phyloP scores from a whole-genome alignment of 495 filamentous ascomycete genomes.

The Daldinia childiae region DNA sequence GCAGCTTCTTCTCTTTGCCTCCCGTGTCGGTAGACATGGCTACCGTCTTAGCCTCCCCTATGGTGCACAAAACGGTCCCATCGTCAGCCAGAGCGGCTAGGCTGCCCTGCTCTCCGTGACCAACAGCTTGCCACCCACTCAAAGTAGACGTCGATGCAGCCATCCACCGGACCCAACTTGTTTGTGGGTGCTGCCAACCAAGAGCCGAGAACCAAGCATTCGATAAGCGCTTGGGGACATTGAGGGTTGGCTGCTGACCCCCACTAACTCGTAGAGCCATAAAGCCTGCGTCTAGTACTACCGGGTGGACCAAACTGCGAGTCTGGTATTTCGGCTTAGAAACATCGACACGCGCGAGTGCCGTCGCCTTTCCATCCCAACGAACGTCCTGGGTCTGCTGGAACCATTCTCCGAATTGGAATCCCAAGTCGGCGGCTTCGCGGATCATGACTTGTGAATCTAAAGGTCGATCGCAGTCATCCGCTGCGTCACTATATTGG shows the following conservation, averaged over 20 bases:
- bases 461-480: slow-evolving; percentile 18
- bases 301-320: slow-evolving; percentile 48
- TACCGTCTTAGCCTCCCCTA: background rate
- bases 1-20: slow-evolving; percentile 20
- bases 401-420: slow-evolving; percentile 40
- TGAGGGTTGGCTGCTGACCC: slow-evolving; percentile 16
- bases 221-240: slow-evolving; percentile 22
- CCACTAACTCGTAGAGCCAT: slow-evolving; percentile 38
- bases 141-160: slow-evolving; percentile 2
- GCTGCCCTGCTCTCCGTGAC: slow-evolving; percentile 2
- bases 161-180: slow-evolving; percentile 18
- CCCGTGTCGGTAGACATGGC: slow-evolving; percentile 11
- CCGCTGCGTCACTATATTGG: slow-evolving; percentile 3
- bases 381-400: slow-evolving; percentile 28
- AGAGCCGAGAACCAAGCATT: slow-evolving; percentile 35
- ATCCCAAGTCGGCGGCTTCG: slow-evolving; percentile 17
- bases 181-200: slow-evolving; percentile 38
- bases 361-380: slow-evolving; percentile 24
- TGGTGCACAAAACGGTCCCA: slow-evolving; percentile 27
- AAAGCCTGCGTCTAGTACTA: slow-evolving; percentile 48
- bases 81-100: slow-evolving; percentile 33
- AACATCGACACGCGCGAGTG: slow-evolving; percentile 29
- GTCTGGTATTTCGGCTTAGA: slow-evolving; percentile 15
- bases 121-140: slow-evolving; percentile 10
- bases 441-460: slow-evolving; percentile 17